phyloP scores from a whole-genome alignment of 805 yeast species.

The Wickerhamiella lipophila region DNA sequence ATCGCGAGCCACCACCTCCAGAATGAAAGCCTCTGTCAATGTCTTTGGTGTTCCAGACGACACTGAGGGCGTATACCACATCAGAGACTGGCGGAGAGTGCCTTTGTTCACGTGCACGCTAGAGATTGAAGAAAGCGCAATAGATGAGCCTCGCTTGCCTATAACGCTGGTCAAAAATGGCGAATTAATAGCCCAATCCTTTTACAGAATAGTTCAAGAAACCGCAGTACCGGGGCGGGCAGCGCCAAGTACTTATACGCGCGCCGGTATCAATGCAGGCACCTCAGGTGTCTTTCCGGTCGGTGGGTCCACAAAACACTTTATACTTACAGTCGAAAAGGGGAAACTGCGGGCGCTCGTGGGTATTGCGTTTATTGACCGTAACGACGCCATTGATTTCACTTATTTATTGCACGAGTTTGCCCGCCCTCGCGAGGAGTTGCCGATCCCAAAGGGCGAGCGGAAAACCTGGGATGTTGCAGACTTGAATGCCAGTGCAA shows the following conservation, averaged over 20 bases:
- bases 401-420: constrained; percentile 30
- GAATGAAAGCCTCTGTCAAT: constrained; percentile 8
- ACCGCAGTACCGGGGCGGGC: too few relatives aligned
- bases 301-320: constrained; percentile 28
- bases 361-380: constrained; percentile 33
- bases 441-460: neutral
- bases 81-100: constrained; percentile 9
- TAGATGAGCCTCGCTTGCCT: constrained; percentile 12
- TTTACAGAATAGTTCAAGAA: constrained; percentile 22
- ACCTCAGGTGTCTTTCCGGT: constrained; percentile 27
- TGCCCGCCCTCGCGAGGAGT: constrained; percentile 7
- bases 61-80: neutral
- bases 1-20: neutral
- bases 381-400: constrained; percentile 29
- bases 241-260: too few relatives aligned
- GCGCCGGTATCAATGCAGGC: constrained; percentile 3
- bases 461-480: neutral
- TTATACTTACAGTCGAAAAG: constrained; percentile 28
- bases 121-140: neutral
- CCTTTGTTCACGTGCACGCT: constrained; percentile 11
- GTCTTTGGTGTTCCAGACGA: constrained; percentile 7
- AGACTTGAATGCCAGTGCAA: neutral
- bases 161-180: constrained; percentile 27
- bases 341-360: constrained; percentile 29
- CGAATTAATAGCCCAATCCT: constrained; percentile 30